These are phyloP conservation scores for Aeminium ludgeri DNA, from an alignment of 495 filamentous ascomycete genomes.

Conservation along the genomic window DNA sequence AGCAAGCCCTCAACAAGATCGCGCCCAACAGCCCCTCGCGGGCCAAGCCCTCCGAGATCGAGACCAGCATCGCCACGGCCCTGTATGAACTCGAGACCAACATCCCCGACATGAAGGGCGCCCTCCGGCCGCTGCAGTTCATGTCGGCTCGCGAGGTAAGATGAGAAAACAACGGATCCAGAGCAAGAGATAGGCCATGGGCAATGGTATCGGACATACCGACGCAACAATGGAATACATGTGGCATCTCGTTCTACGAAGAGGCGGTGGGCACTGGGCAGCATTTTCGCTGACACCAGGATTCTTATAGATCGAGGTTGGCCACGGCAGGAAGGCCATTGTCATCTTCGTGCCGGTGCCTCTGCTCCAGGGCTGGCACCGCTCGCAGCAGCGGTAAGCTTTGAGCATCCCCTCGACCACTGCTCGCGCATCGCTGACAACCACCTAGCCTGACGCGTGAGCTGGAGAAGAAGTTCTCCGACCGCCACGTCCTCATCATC, in stretches of 20 bases:
- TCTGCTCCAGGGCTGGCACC: constrained; percentile 87
- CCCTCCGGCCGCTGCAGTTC: constrained; percentile 92
- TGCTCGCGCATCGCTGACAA: no score
- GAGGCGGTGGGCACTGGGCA: constrained; percentile 38
- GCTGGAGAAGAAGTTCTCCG: constrained; percentile 99
- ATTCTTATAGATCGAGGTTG: constrained; percentile 85
- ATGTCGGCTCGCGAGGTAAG: constrained; percentile 95
- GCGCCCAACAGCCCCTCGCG: constrained; percentile 87
- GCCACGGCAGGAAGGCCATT: constrained; percentile 99
- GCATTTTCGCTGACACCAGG: constrained; percentile 52
- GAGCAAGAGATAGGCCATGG: background rate
- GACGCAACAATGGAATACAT: no score
- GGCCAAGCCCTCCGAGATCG: constrained; percentile 83
- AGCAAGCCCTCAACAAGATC: constrained; percentile 87
- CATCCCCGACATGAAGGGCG: constrained; percentile 84
- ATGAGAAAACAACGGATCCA: constrained; percentile 19
- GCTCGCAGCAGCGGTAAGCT: constrained; percentile 92
- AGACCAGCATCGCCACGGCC: constrained; percentile 83
- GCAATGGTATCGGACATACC: background rate
- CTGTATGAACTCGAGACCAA: constrained; percentile 96
- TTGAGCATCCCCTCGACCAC: constrained; percentile 10
- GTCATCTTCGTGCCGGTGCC: constrained; percentile 99
- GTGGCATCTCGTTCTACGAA: no score
- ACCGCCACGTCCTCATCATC: constrained; percentile 97
- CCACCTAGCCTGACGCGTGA: constrained; percentile 78